Evolutionary conservation across 163 green algal species (phyloP), one percentile per base, ranked within the genome.

Genomic region (Prototheca stagnorum): DNA sequence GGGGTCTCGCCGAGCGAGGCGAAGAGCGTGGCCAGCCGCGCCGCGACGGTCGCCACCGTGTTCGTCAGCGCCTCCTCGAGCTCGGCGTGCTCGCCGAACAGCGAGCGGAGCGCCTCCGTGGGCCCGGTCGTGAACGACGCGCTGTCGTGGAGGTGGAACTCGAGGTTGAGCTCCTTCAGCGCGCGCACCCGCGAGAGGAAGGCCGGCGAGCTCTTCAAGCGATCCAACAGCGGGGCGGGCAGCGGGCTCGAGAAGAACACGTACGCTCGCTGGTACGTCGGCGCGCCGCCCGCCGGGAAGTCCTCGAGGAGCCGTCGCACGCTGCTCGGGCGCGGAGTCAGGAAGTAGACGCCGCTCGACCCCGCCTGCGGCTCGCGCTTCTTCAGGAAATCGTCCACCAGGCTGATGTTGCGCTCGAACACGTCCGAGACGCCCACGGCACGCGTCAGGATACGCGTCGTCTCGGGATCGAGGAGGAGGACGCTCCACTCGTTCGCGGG

Each of bases 341-440:
- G 82, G 62, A 95, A 97, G 61, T 97, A 97, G 3, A 96, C 62
- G 5, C 73, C 88, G n/a, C 76, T 62, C 50, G 88, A 51, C 16
- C 54, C 39, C 4, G 75, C 71, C 56, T 87, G 57, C n/a, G 87
- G 82, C 65, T 95, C 67, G 1, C 87, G 66, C 5, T 35, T 39
- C 53, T 85, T 84, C 4, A 51, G 25, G 0, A 93, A 44, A 53
- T 88, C 75, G 41, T 93, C 82, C 27, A 93, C 81, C 47, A 79
- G 55, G 41, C 72, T 74, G 4, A 80, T 51, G 39, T 75, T 71
- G 44, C 65, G 71, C 47, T 83, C 73, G 24, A 81, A 50, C 15
- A 84, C 57, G 26, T 87, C 72, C 7, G 63, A 73, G 39, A 87
- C 73, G n/a, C 64, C 51, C 49, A 68, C 56, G 15, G 65, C 57